These are phyloP conservation scores for Prunus kanzakura DNA, from an alignment of 306 rosid genomes.

Conservation along the genomic window DNA sequence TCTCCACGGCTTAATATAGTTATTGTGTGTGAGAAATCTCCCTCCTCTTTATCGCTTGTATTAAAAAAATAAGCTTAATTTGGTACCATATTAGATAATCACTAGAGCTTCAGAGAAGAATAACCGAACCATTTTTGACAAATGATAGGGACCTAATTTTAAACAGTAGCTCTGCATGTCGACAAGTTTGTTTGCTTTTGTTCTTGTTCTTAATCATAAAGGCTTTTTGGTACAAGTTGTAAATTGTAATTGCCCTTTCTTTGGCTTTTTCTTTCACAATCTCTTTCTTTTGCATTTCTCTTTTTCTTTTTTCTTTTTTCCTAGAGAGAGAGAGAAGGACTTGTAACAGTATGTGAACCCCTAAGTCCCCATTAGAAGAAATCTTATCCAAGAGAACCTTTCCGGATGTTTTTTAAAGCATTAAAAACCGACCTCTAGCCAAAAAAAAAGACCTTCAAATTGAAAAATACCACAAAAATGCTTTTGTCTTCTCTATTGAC, in stretches of 20 bases:
- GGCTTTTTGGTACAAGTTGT: background rate
- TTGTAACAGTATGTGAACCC: background rate
- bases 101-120: too few relatives aligned
- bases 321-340: background rate
- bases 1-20: fast-evolving
- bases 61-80: too few relatives aligned
- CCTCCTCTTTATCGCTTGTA: too few relatives aligned
- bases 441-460: background rate
- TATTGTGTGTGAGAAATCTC: too few relatives aligned
- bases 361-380: background rate
- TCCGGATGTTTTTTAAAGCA: background rate
- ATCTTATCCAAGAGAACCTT: background rate
- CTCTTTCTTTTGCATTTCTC: background rate
- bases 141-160: too few relatives aligned
- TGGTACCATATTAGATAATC: too few relatives aligned
- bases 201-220: background rate
- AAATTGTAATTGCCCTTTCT: background rate
- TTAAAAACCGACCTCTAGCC: background rate
- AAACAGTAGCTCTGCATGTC: background rate
- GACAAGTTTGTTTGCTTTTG: background rate
- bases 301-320: background rate
- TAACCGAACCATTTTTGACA: too few relatives aligned
- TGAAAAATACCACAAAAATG: background rate
- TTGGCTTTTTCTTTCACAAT: background rate
- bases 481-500: background rate